Evolutionary conservation across 805 yeast species (phyloP).

Genomic region (Candida nemodendra): DNA sequence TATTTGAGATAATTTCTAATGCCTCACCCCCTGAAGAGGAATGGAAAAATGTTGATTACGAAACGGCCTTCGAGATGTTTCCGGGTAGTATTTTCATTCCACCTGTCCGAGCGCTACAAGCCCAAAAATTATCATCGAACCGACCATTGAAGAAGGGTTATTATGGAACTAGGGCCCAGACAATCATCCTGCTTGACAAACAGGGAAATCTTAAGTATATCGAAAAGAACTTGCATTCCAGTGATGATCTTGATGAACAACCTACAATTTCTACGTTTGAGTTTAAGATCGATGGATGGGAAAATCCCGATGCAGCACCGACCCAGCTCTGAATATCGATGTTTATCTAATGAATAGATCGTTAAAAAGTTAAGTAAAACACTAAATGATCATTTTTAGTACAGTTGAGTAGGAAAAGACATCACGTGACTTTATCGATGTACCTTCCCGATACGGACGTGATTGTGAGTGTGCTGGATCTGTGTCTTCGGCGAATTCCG

Average conservation of each 20-base stretch:
- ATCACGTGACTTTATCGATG: conserved; percentile 15
- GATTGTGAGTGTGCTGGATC: conserved; percentile 5
- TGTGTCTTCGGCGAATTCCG: conserved; percentile 15
- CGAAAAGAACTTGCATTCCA: conserved; percentile 59
- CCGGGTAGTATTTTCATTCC: conserved; percentile 70
- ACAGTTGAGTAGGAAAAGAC: too few relatives aligned
- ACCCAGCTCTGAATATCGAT: too few relatives aligned
- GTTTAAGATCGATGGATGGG: conserved; percentile 21
- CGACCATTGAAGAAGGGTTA: conserved; percentile 43
- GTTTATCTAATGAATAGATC: too few relatives aligned
- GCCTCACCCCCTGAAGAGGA: conserved; percentile 29
- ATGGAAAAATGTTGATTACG: conserved; percentile 28
- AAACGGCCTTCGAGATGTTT: conserved; percentile 41
- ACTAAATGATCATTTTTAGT: too few relatives aligned
- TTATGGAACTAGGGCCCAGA: conserved; percentile 90
- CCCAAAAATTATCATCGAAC: conserved; percentile 12
- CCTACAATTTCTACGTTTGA: conserved; percentile 19
- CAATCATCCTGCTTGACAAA: conserved; percentile 61
- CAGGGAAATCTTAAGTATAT: conserved; percentile 52
- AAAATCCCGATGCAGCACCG: too few relatives aligned
- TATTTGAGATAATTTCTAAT: conserved; percentile 56
- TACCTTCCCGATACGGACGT: conserved; percentile 11
- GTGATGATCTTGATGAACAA: conserved; percentile 35
- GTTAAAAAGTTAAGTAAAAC: too few relatives aligned
- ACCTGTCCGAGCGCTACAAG: conserved; percentile 41